Base-by-base conservation (phyloP, 2,329 filamentous ascomycete genomes). In the Apiospora marii region DNA sequence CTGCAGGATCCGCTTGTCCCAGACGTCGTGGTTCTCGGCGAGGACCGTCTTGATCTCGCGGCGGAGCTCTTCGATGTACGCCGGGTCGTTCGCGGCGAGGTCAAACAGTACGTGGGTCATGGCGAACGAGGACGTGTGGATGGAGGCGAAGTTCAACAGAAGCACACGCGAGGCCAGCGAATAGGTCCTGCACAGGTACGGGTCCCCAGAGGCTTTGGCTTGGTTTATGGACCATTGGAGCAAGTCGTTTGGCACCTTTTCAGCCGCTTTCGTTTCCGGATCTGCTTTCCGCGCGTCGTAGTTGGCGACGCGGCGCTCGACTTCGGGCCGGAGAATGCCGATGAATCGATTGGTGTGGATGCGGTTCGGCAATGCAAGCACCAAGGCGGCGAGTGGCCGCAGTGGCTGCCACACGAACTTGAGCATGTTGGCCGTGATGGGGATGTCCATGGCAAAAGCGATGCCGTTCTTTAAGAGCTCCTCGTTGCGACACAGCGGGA, bases 121-220 rank as follows among this genome's bases (percentile, higher is more conserved):
- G 0, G 84, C 82, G 67, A 84, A 70, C 0, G 84, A 82, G 0
- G 85, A 88, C 0, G 86, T 87, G 74, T 87, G 85, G 43, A 89
- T 88, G 1, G 87, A 82, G 0, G 86, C 86, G 74, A 88, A 84
- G 64, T 80, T 84, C 24, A 88, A 72, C 0, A 77, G 76, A 3
- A 87, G 80, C 77, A 87, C 85, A 3, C 82, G 74, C 68, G 81
- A 80, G 0, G 84, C 82, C 8, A 86, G 72, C 14, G 81, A 76
- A 37, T 80, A 72, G 0, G 74, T 69, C 43, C 74, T 72, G 70
- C 73, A 76, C 69, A 77, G 74, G 70, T 81, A 79, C 22, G 75
- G 76, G 44, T 77, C 73, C 7, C 77, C 74, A 5, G 79, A 79
- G 72, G 82, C 81, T 5, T 75, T 74, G 46, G 81, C 78, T 5